phyloP scores from a whole-genome alignment of 139 green algal genomes.

The Limnomonas spitsbergensis region DNA sequence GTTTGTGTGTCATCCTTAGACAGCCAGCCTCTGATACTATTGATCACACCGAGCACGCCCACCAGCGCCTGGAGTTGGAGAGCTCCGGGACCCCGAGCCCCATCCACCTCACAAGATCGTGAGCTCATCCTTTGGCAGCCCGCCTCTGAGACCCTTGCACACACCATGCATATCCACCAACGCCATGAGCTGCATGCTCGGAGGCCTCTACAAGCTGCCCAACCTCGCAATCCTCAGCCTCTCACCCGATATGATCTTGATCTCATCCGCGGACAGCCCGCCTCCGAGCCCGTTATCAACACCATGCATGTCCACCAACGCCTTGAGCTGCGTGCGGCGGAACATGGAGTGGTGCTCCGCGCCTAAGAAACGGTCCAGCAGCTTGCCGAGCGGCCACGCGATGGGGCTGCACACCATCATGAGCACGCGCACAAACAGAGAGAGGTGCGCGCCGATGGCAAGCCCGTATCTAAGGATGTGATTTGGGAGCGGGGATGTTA shows the following conservation, averaged over 20 bases:
- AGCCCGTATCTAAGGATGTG: conserved; percentile 28
- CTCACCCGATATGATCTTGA: conserved; percentile 54
- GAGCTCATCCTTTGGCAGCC: too few species aligned
- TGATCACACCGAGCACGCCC: too few species aligned
- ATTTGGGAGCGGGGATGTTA: too few species aligned
- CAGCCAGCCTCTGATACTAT: too few species aligned
- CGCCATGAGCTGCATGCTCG: too few species aligned
- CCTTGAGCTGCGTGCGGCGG: conserved; percentile 67
- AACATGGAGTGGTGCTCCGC: conserved; percentile 40
- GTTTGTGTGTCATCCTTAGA: too few species aligned
- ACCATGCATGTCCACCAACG: conserved; percentile 79
- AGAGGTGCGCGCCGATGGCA: conserved; percentile 14
- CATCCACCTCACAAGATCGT: conserved; percentile 53
- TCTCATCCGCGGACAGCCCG: conserved; percentile 48
- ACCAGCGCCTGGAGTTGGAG: too few species aligned
- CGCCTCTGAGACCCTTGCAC: too few species aligned
- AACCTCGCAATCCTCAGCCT: too few species aligned
- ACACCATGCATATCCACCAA: too few species aligned
- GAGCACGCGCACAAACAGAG: conserved; percentile 15
- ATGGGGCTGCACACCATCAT: conserved; percentile 44
- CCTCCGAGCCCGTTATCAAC: conserved; percentile 43
- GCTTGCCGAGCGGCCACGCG: conserved; percentile 50
- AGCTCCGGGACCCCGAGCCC: too few species aligned
- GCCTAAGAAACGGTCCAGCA: conserved; percentile 80
- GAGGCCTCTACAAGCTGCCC: too few species aligned